Conservation (phyloP, 1,139 yeast species). For the Geotrichum phurueaensis region DNA sequence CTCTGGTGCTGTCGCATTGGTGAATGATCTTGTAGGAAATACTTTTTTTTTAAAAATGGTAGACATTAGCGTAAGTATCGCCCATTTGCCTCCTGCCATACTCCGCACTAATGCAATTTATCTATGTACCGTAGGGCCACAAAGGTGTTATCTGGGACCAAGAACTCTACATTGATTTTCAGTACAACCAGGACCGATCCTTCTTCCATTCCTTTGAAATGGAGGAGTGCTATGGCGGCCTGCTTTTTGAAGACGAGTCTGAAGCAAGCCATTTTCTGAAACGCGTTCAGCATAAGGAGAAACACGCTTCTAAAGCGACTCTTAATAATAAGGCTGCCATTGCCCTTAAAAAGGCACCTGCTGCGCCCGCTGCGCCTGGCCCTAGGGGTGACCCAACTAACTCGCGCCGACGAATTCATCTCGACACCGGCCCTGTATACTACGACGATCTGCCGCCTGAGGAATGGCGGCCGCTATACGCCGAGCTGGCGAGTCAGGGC, state of each 20-base stretch:
- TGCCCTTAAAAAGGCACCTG: conserved; percentile 51
- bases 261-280: conserved; percentile 85
- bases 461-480: conserved; percentile 74
- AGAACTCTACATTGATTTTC: conserved; percentile 81
- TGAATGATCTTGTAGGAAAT: conserved; percentile 90
- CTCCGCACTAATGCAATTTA: not conserved
- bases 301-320: conserved; percentile 82
- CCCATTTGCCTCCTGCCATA: not conserved
- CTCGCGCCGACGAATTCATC: conserved; percentile 47
- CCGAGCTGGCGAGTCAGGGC: conserved; percentile 71
- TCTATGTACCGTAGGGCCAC: conserved; percentile 50
- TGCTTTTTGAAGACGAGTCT: conserved; percentile 78
- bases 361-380: conserved; percentile 45
- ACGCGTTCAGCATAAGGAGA: conserved; percentile 66
- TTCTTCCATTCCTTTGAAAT: conserved; percentile 92
- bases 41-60: conserved; percentile 85
- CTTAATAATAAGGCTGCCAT: conserved; percentile 80
- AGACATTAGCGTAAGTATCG: conserved; percentile 47
- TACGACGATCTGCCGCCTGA: conserved; percentile 80
- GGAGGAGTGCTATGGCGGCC: conserved; percentile 85
- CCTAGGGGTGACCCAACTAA: conserved; percentile 58
- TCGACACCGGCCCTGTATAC: conserved; percentile 53
- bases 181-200: conserved; percentile 86
- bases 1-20: conserved; percentile 78
- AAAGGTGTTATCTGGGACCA: conserved; percentile 96